Evolutionary conservation across 768 basidiomycete species (phyloP).

Genomic region (Trametes cubensis): DNA sequence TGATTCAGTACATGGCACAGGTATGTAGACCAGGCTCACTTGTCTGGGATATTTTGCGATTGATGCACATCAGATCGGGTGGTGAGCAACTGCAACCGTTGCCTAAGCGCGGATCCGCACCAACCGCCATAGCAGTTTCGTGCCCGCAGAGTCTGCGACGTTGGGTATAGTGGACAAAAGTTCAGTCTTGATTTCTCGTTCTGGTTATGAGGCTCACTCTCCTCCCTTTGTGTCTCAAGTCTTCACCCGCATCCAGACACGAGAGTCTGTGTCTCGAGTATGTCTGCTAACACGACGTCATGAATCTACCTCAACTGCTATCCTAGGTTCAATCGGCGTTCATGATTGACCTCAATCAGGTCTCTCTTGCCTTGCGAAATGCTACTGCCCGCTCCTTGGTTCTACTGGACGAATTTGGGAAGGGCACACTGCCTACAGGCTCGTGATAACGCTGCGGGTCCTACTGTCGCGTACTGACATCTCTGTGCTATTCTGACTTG

Average conservation of each 20-base stretch:
- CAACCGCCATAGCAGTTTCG: slow-evolving; percentile 58
- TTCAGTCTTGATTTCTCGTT: slow-evolving; percentile 32
- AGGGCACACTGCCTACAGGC: slow-evolving; percentile 86
- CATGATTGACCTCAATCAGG: slow-evolving; percentile 97
- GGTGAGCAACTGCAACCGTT: slow-evolving; percentile 40
- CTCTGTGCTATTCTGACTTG: no score
- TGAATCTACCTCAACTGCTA: background rate
- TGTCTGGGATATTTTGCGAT: slow-evolving; percentile 1
- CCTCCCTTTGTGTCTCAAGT: slow-evolving; percentile 48
- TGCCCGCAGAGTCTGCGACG: slow-evolving; percentile 81
- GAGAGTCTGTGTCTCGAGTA: slow-evolving; percentile 94
- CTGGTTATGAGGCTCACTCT: background rate
- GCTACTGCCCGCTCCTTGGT: slow-evolving; percentile 83
- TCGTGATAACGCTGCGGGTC: slow-evolving; percentile 36
- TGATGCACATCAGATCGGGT: slow-evolving; percentile 56
- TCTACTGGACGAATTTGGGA: slow-evolving; percentile 94
- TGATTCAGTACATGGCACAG: slow-evolving; percentile 95
- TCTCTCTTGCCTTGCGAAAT: slow-evolving; percentile 85
- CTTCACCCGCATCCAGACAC: slow-evolving; percentile 90
- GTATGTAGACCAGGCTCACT: slow-evolving; percentile 41
- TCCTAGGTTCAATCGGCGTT: slow-evolving; percentile 84
- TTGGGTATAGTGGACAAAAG: slow-evolving; percentile 91
- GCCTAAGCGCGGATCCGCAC: background rate
- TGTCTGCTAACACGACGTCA: background rate
- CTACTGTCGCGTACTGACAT: background rate